Percentiles rank a stretch among this genome's conserved stretches.
phyloP scores from a whole-genome alignment of 257 asterid species.

The Fraxinus excelsior region DNA sequence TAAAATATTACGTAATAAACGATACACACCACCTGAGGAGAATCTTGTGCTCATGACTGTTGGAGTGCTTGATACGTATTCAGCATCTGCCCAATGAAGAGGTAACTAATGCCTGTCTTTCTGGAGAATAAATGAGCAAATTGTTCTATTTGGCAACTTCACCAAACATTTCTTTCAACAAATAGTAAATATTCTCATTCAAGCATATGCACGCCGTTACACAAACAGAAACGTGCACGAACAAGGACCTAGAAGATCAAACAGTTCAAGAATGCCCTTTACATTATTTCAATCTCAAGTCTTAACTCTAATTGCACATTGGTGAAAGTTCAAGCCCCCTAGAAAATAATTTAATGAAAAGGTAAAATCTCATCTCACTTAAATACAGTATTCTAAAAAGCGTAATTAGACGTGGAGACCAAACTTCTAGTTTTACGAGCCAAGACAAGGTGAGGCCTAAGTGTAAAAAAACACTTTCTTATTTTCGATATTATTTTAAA shows the following conservation, averaged over 20 bases:
- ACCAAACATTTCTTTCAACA: not conserved
- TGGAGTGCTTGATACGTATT: not conserved
- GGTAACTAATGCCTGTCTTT: not conserved
- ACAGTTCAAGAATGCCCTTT: conserved; percentile 16
- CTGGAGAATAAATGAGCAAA: not conserved
- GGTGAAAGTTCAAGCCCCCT: not conserved
- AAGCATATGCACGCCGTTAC: not conserved
- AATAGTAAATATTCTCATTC: not conserved
- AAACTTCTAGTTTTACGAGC: too few species aligned
- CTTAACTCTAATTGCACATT: not conserved
- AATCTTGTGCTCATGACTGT: not conserved
- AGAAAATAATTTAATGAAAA: not conserved
- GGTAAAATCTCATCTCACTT: too few species aligned
- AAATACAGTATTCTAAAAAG: too few species aligned
- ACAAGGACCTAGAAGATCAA: not conserved
- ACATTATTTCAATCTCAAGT: not conserved
- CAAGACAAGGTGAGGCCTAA: too few species aligned
- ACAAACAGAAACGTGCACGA: not conserved
- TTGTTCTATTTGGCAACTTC: conserved; percentile 7
- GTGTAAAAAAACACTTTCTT: too few species aligned
- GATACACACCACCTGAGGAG: not conserved
- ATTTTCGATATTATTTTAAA: too few species aligned
- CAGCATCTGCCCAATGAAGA: not conserved
- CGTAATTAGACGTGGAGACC: too few species aligned
- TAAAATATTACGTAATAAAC: too few species aligned